Conservation (phyloP, 2,329 filamentous ascomycete species). For the Dryadomyces sulphureus region DNA sequence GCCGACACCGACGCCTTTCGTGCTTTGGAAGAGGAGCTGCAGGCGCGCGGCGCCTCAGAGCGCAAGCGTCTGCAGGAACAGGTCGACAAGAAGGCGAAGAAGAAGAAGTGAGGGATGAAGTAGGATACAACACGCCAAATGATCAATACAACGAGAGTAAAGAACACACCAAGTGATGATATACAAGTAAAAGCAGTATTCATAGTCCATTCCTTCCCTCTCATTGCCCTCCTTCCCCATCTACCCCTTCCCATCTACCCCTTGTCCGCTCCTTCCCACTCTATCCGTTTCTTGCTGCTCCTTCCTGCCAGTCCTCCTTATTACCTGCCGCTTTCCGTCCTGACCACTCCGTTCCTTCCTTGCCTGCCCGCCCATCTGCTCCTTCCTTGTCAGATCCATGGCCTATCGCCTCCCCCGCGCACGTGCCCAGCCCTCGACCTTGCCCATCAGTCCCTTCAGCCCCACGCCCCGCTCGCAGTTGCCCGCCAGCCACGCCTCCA, state of each 20-base stretch:
- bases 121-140: neutral
- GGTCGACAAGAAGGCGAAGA: conserved; percentile 55
- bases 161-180: neutral
- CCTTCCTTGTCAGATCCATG: too few species aligned
- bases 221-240: neutral
- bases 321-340: too few species aligned
- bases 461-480: conserved; percentile 72
- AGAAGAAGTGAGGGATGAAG: conserved; percentile 6
- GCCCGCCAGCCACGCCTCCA: conserved; percentile 69
- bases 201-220: too few species aligned
- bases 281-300: too few species aligned
- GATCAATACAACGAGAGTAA: neutral
- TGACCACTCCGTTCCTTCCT: neutral
- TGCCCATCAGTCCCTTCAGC: conserved; percentile 54
- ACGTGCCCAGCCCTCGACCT: conserved; percentile 39
- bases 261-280: too few species aligned
- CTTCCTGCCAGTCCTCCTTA: too few species aligned
- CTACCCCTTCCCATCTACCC: too few species aligned
- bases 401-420: conserved; percentile 20
- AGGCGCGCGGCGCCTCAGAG: conserved; percentile 54
- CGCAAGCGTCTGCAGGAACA: conserved; percentile 63
- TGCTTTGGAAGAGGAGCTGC: conserved; percentile 47
- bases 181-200: too few species aligned
- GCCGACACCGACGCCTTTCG: conserved; percentile 58
- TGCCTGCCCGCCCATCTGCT: too few species aligned